Percentiles rank a stretch among this genome's conserved stretches.
These are phyloP conservation scores for Clavariopsis aquatica DNA, from an alignment of 495 filamentous ascomycete genomes.

Conservation along the genomic window DNA sequence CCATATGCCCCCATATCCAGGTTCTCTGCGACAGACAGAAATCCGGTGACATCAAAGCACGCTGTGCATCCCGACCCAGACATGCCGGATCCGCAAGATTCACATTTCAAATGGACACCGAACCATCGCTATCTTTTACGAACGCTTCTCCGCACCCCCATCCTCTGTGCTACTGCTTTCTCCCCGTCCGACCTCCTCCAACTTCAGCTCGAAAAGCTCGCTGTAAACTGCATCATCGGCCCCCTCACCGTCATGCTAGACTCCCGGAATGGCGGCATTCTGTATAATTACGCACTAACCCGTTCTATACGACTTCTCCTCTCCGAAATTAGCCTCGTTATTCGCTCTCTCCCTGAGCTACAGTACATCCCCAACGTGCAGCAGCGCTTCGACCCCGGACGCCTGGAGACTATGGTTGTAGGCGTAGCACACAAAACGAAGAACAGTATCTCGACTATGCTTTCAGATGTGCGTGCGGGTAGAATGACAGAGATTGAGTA, in stretches of 20 bases:
- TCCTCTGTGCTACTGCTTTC: slow-evolving; percentile 50
- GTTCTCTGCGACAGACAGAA: slow-evolving; percentile 7
- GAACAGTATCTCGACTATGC: slow-evolving; percentile 75
- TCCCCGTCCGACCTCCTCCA: slow-evolving; percentile 55
- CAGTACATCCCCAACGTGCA: slow-evolving; percentile 59
- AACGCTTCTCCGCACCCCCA: slow-evolving; percentile 42
- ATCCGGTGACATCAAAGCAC: neutral
- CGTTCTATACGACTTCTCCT: slow-evolving; percentile 63
- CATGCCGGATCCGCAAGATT: neutral
- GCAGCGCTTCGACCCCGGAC: slow-evolving; percentile 57
- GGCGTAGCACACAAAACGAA: slow-evolving; percentile 61
- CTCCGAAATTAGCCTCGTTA: slow-evolving; percentile 65
- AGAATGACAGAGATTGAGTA: slow-evolving; percentile 76
- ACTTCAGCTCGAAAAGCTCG: slow-evolving; percentile 76
- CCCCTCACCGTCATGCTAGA: slow-evolving; percentile 74
- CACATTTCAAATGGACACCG: slow-evolving; percentile 30
- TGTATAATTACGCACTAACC: slow-evolving; percentile 59
- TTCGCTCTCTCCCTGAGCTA: slow-evolving; percentile 67
- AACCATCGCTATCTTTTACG: slow-evolving; percentile 44
- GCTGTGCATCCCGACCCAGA: slow-evolving; percentile 20
- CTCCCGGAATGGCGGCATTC: slow-evolving; percentile 71
- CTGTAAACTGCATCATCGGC: slow-evolving; percentile 77
- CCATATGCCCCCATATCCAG: slow-evolving; percentile 4
- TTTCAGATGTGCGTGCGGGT: slow-evolving; percentile 68
- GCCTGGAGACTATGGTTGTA: slow-evolving; percentile 58